These are phyloP conservation scores for Peniophora sp. DNA, from an alignment of 1,284 basidiomycete species.

Conservation along the genomic window DNA sequence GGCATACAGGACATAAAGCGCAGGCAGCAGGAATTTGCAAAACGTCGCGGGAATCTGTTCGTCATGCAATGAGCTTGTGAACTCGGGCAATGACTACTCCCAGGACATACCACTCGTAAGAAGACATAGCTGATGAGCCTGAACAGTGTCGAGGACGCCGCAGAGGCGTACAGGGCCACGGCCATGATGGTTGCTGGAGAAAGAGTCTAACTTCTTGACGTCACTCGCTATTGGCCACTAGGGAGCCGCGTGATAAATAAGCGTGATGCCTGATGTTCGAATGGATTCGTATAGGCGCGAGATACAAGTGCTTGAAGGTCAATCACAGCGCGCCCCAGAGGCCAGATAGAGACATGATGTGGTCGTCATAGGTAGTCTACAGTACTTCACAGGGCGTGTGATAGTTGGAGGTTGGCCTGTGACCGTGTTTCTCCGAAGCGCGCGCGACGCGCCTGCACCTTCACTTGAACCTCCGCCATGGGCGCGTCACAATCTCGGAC, in stretches of 20 bases:
- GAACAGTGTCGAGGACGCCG: conserved; percentile 26
- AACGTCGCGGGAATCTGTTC: conserved; percentile 26
- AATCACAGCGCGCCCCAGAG: too few species aligned
- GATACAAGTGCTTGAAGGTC: too few species aligned
- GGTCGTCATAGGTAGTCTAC: too few species aligned
- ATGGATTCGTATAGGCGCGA: too few species aligned
- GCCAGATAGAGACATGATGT: too few species aligned
- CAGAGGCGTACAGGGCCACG: conserved; percentile 5
- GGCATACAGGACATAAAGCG: conserved; percentile 15
- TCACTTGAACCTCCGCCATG: conserved; percentile 29
- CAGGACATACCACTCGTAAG: conserved; percentile 25
- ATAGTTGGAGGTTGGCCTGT: too few species aligned
- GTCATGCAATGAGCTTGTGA: background rate
- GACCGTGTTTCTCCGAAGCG: too few species aligned
- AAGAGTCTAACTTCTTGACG: background rate
- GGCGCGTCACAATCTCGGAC: conserved; percentile 60
- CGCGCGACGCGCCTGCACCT: too few species aligned
- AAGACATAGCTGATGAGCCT: conserved; percentile 32
- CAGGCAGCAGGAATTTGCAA: conserved; percentile 21
- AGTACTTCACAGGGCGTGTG: too few species aligned
- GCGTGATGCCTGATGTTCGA: too few species aligned
- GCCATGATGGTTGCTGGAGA: background rate
- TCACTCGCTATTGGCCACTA: background rate
- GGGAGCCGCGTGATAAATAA: background rate
- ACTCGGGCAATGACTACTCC: conserved; percentile 6